Evolutionary conservation across 2,329 filamentous ascomycete genomes (phyloP).

Genomic region (Diaporthe sp.): DNA sequence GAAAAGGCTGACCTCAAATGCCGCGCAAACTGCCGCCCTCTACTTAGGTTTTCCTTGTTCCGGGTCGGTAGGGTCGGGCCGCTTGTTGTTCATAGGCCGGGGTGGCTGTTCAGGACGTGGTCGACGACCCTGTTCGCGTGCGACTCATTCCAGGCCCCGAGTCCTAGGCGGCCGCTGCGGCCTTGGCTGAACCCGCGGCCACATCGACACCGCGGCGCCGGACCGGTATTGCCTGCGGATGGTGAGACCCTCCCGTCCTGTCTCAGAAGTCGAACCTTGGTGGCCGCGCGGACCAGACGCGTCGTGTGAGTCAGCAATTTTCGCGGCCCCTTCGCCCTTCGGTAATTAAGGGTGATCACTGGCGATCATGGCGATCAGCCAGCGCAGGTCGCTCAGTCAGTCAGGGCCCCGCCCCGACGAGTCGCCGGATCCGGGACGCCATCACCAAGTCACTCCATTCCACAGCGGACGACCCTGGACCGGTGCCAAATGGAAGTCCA

Average conservation of each 20-base stretch:
- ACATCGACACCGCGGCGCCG: background rate
- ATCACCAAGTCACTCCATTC: background rate
- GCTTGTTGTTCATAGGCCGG: background rate
- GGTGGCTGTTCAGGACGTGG: background rate
- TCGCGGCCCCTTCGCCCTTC: background rate
- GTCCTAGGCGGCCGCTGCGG: background rate
- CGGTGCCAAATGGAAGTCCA: background rate
- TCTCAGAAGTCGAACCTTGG: background rate
- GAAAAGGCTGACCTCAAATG: background rate
- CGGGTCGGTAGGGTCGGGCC: constrained; percentile 9
- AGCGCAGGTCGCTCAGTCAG: background rate
- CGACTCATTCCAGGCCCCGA: background rate
- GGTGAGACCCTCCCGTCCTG: constrained; percentile 12
- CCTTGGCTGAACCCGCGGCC: background rate
- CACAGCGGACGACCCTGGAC: background rate
- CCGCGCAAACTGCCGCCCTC: no score
- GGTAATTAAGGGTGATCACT: constrained; percentile 21
- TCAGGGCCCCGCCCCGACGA: constrained; percentile 11
- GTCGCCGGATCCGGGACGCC: constrained; percentile 12
- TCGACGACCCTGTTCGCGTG: background rate
- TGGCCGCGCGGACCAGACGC: constrained; percentile 16
- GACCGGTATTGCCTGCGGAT: constrained; percentile 9
- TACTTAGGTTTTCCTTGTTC: background rate
- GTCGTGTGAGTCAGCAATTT: constrained; percentile 18
- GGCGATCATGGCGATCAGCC: constrained; percentile 11